Percentiles rank a stretch among this genome's conserved stretches.
Evolutionary conservation across 495 filamentous ascomycete species (phyloP).

Genomic region (Hypoxylon lienhwacheense): DNA sequence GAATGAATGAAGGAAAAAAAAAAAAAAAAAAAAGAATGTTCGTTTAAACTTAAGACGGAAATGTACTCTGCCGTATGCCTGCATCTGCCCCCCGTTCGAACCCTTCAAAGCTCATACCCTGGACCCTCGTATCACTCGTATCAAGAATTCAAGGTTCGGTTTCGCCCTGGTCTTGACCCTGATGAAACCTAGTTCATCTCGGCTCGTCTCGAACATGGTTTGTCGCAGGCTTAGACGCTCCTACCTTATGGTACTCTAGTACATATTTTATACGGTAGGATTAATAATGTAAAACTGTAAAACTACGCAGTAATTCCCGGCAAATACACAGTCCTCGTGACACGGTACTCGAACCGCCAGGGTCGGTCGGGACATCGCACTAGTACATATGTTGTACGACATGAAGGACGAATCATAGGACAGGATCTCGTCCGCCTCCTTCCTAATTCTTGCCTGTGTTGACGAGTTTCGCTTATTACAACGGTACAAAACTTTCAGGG

Average conservation of each 20-base stretch:
- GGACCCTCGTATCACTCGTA: background rate
- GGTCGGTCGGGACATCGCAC: too few relatives aligned
- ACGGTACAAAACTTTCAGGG: too few relatives aligned
- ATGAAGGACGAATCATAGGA: too few relatives aligned
- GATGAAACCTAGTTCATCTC: constrained; percentile 28
- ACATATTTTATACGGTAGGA: too few relatives aligned
- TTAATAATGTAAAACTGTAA: too few relatives aligned
- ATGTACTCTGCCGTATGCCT: background rate
- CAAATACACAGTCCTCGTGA: too few relatives aligned
- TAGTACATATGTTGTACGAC: too few relatives aligned
- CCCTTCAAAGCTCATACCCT: background rate
- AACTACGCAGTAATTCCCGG: too few relatives aligned
- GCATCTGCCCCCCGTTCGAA: background rate
- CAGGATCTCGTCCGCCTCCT: too few relatives aligned
- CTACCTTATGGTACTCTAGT: constrained; percentile 4
- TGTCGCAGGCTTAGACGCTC: constrained; percentile 14
- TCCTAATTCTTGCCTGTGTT: too few relatives aligned
- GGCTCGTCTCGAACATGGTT: constrained; percentile 6
- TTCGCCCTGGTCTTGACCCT: constrained; percentile 13
- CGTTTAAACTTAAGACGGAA: background rate
- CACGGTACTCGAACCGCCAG: too few relatives aligned
- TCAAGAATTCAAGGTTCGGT: background rate
- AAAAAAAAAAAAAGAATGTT: background rate
- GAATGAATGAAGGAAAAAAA: background rate
- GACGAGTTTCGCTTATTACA: too few relatives aligned